Evolutionary conservation across 1,284 basidiomycete genomes (phyloP).

Genomic region (Heterobasidion irregulare): DNA sequence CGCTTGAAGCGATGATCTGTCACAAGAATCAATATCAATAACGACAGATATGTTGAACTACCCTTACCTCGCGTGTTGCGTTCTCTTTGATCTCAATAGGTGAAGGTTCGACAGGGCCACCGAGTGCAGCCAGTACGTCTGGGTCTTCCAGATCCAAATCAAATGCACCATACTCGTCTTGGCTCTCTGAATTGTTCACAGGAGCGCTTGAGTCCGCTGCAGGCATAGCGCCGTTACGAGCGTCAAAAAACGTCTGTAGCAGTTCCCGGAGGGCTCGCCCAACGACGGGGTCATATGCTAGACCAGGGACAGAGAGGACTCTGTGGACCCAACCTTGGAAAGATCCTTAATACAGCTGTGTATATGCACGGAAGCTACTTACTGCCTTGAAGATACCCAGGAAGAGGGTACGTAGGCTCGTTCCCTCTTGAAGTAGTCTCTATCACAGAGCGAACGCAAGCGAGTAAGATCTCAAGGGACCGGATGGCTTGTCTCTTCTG

Average conservation of each 20-base stretch:
- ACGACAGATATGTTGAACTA: neutral
- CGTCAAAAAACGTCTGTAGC: neutral
- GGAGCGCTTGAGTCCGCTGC: neutral
- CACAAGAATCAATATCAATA: neutral
- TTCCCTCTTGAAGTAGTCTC: neutral
- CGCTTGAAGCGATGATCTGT: neutral
- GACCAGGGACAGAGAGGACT: constrained; percentile 22
- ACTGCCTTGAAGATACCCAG: neutral
- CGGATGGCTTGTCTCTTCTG: neutral
- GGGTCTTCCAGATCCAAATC: constrained; percentile 56
- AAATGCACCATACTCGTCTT: constrained; percentile 58
- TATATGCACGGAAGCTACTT: neutral
- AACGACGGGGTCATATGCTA: neutral
- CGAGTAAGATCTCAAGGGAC: neutral
- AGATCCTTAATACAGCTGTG: neutral
- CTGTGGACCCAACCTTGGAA: constrained; percentile 29
- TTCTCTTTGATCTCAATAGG: neutral
- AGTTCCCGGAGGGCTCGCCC: neutral
- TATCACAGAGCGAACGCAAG: neutral
- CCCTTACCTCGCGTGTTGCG: neutral
- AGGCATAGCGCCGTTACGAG: neutral
- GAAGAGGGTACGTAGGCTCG: neutral
- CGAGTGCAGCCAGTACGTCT: constrained; percentile 40
- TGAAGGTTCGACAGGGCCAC: neutral
- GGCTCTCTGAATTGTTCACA: constrained; percentile 44